A percentile compares a stretch with the other conserved stretches of the same genome.
Evolutionary conservation across 257 asterid species (phyloP).

Genomic region (Verbena officinalis): DNA sequence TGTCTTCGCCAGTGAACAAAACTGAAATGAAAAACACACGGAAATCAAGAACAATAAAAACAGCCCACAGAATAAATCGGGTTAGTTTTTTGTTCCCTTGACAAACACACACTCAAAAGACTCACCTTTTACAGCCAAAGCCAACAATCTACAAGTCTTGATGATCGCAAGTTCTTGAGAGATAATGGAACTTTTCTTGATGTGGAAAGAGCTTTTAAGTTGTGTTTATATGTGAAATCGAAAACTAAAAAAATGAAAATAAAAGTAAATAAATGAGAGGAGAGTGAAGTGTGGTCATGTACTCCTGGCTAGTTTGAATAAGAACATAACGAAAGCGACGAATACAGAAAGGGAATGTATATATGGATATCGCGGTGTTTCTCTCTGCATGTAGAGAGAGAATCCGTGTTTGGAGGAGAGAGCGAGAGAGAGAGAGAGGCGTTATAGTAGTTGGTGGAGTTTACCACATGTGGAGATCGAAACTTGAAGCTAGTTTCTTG

Average conservation of each 20-base stretch:
- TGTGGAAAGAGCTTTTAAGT: slow-evolving; percentile 2
- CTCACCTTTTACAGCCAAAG: slow-evolving; percentile 41
- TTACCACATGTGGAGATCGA: slow-evolving; percentile 27
- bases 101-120: neutral
- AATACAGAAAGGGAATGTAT: slow-evolving; percentile 29
- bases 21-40: slow-evolving; percentile 40
- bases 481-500: slow-evolving; percentile 19
- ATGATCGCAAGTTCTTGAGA: slow-evolving; percentile 23
- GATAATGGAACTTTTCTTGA: slow-evolving; percentile 1
- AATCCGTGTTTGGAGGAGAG: slow-evolving; percentile 42
- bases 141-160: slow-evolving; percentile 10
- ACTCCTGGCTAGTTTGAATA: slow-evolving; percentile 31
- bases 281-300: slow-evolving; percentile 33
- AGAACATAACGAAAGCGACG: slow-evolving; percentile 44
- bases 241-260: neutral
- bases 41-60: slow-evolving; percentile 29
- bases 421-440: slow-evolving; percentile 32
- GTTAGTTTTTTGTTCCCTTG: too few species aligned
- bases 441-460: slow-evolving; percentile 34
- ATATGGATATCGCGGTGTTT: slow-evolving; percentile 23
- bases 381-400: slow-evolving; percentile 48
- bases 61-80: slow-evolving; percentile 28
- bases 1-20: slow-evolving; percentile 14
- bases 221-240: neutral
- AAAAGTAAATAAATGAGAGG: neutral